Percentiles rank a stretch among this genome's conserved stretches.
These are phyloP conservation scores for Phoenix dactylifera DNA, from an alignment of 176 grass and related monocot species.

Conservation along the genomic window DNA sequence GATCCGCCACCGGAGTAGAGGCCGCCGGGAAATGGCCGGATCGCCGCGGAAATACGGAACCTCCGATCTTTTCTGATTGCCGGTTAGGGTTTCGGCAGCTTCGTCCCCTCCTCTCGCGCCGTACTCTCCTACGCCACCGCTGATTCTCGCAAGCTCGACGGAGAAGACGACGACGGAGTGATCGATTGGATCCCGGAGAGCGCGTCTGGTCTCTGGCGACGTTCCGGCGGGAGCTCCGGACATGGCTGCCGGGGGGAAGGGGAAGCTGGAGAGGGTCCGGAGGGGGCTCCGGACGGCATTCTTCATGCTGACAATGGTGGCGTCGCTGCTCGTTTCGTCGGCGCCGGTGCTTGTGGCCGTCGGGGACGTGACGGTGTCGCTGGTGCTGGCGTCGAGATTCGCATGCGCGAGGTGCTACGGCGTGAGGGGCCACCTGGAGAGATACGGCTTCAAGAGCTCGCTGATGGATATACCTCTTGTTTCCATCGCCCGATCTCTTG, in stretches of 20 bases:
- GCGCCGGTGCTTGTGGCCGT: slow-evolving; percentile 67
- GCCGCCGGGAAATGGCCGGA: slow-evolving; percentile 17
- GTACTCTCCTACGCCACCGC: slow-evolving; percentile 19
- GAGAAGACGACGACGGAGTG: background rate
- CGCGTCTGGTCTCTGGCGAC: no score
- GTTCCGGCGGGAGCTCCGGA: background rate
- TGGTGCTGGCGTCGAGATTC: slow-evolving; percentile 48
- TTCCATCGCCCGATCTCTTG: slow-evolving; percentile 59
- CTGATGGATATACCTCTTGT: slow-evolving; percentile 80
- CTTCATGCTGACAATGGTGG: slow-evolving; percentile 69
- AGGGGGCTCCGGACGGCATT: slow-evolving; percentile 47
- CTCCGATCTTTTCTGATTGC: background rate
- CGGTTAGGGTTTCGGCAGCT: slow-evolving; percentile 1
- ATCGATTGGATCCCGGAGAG: background rate
- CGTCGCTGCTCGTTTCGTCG: slow-evolving; percentile 66
- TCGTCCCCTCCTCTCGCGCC: background rate
- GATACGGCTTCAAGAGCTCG: slow-evolving; percentile 64
- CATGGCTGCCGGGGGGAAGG: slow-evolving; percentile 72
- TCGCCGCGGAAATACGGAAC: slow-evolving; percentile 6
- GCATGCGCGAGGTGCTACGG: slow-evolving; percentile 37
- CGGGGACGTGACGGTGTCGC: slow-evolving; percentile 50
- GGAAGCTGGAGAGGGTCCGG: slow-evolving; percentile 47
- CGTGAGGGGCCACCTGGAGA: slow-evolving; percentile 36
- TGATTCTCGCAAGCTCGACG: slow-evolving; percentile 14
- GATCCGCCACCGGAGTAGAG: slow-evolving; percentile 5